Evolutionary conservation across 2,329 filamentous ascomycete genomes (phyloP).

Genomic region (Arachnomyces sp.): DNA sequence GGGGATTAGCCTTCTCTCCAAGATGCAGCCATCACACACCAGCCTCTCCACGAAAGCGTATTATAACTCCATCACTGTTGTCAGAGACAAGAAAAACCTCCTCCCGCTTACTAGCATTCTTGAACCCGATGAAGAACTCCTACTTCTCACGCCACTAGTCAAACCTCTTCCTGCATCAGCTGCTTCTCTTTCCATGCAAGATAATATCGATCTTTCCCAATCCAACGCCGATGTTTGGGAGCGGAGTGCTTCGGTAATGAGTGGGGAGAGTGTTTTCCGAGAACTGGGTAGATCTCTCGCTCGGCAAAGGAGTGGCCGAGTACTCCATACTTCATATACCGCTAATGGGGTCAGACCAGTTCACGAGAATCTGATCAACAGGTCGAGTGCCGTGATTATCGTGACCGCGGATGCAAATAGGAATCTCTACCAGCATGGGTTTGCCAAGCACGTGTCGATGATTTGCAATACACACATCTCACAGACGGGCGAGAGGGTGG

Average conservation of each 20-base stretch:
- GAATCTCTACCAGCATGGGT: constrained; percentile 87
- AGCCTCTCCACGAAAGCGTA: constrained; percentile 78
- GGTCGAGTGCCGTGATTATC: constrained; percentile 80
- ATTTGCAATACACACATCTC: constrained; percentile 57
- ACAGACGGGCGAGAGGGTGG: constrained; percentile 35
- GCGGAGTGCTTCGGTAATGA: constrained; percentile 64
- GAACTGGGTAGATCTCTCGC: constrained; percentile 85
- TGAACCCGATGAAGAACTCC: constrained; percentile 77
- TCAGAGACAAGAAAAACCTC: constrained; percentile 78
- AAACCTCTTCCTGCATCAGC: constrained; percentile 89
- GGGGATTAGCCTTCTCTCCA: constrained; percentile 66
- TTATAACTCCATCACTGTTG: constrained; percentile 85
- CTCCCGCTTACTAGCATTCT: constrained; percentile 76
- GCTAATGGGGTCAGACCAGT: constrained; percentile 86
- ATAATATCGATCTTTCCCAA: constrained; percentile 26
- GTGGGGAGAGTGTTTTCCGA: constrained; percentile 84
- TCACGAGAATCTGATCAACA: constrained; percentile 84
- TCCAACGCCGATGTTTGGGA: constrained; percentile 51
- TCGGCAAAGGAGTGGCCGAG: constrained; percentile 72
- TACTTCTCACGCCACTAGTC: constrained; percentile 79
- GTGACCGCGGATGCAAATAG: constrained; percentile 90
- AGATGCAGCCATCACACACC: constrained; percentile 75
- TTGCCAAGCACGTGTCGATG: constrained; percentile 93
- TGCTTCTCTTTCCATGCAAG: constrained; percentile 61
- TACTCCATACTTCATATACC: constrained; percentile 91